Base-by-base conservation (phyloP, 805 yeast species). In the Ogataea populi-albae region DNA sequence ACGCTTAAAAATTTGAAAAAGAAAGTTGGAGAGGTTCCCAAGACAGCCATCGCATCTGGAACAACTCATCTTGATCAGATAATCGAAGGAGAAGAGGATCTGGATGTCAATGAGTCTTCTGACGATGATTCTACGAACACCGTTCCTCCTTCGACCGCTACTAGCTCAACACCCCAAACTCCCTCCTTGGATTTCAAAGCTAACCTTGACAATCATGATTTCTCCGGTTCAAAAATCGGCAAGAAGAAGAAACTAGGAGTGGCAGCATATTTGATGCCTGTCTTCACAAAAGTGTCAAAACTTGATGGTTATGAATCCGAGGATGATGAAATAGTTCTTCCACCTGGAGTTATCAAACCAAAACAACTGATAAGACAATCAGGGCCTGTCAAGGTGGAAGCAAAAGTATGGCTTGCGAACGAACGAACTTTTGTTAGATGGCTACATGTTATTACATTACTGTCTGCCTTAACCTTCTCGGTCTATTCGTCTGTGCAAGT, bases 391-490 rank as follows among this genome's bases (percentile, higher is more conserved):
- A 88, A 85, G 62, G 89, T 93, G 40, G 98, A 93, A 66, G 94
- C 98, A 20, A 93, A 93, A 57, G 98, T 93, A 10, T 93, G 98
- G 97, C 71, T 93, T 46, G 98, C 98, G 19, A 93, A 93, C 57
- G 98, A 93, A 66, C 82, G 98, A 61, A 93, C 98, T 3, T 91
- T 89, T 66, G 82, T 86, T 68, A 77, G 94, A 62, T 93, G 98
- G 98, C 69, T 93, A 47, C 88, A 83, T 44, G 91, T 91, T 16
- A 84, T 95, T 10, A 78, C 94, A 0, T 67, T 93, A 56, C 71
- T 93, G 49, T 79, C 95, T 15, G 80, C 89, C 0, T 65, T 93
- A 51, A 87, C 98, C 0, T 88, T 89, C 55, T 72, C 93, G 11
- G 75, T 93, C 37, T 86, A 86, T 65, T 75, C 80, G 26, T 81